Base-by-base conservation (phyloP, 768 basidiomycete species). In the Phylloporus sp. region DNA sequence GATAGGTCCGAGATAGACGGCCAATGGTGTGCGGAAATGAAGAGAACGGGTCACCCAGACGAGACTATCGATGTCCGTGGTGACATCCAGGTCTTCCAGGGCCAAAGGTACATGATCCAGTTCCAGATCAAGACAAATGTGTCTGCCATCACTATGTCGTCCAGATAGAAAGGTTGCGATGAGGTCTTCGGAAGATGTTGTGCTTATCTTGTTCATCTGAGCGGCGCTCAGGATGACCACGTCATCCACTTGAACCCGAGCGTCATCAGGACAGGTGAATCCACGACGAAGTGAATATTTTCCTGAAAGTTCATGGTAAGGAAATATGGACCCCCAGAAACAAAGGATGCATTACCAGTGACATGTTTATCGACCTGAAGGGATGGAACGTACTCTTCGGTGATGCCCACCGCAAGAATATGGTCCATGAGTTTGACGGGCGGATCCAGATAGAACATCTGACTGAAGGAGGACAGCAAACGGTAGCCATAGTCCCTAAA, bases 41-140 rank as follows among this genome's bases (percentile, higher is more conserved):
- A 28, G 20, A 1, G 14, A 13, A 4, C 17, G 9, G 1, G 48
- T 59, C 0, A 56, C 48, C 58, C 58, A 60, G 5, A 60, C 52
- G 9, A 59, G 28, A 15, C 57, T 60, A 21, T 59, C 52, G 0
- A 60, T 44, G 13, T 56, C 54, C 2, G 53, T n/a, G 0, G 28
- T 9, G 0, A 59, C 33, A 1, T 20, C 15, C 1, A 54, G 2
- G 11, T 60, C 18, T 0, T 37, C 6, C 0, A 24, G 5, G 2
- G 27, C 0, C 9, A 58, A 8, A 0, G 39, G 21, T 0, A 50
- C 5, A 10, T 44, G 43, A 24, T 57, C 39, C 0, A n/a, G 2
- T 21, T 54, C 47, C 0, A 51, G 18, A 6, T 56, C 44, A 6
- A 58, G 6, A 13, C 42, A 45, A 14, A 58, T 53, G 1, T 43